Evolutionary conservation across 495 filamentous ascomycete species (phyloP), one percentile per base, ranked within the genome.

Genomic region (Pyrenopolyporus hunteri): DNA sequence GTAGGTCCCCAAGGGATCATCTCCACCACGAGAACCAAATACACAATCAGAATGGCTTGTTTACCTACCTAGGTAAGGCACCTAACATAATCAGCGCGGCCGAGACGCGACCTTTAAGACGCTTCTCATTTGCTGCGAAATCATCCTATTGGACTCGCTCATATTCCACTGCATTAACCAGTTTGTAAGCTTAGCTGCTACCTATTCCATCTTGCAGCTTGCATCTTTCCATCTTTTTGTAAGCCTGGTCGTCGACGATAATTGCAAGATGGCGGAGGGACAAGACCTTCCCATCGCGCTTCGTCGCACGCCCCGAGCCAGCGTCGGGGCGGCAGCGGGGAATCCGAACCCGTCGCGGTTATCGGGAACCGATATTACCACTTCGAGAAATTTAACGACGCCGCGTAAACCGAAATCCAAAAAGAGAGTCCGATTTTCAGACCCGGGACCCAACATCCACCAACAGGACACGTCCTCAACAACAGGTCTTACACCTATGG

Each of bases 371-470:
- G 50, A 29, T 49, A n/a, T n/a, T n/a, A 40, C n/a, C 40, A 1
- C 33, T 13, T 33, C 63, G 23, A 11, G 32, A 35, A 45, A 13
- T 28, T 42, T 26, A 16, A 63, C 40, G 26, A 72, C 67, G 14
- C 69, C 66, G 29, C 59, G 57, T 29, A 69, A 69, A 36, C 65
- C 66, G 44, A 57, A 66, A 47, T 45, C 77, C 8, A 83, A 81
- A 62, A 90, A 90, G 66, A 81, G 79, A 63, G 87, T 89, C 37
- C 85, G 89, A 22, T 90, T 90, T 71, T 91, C 88, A 0, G 87
- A 91, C 47, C 87, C 87, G 4, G 87, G 85, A 2, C 84, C 83
- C 23, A 70, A 68, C 7, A 55, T 61, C 19, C 22, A 57, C 14
- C 33, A 42, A 71, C 35, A 59, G 5, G 35, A 63, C 55, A 46